Evolutionary conservation across 2,329 filamentous ascomycete genomes (phyloP).

Genomic region (Alternaria panax): DNA sequence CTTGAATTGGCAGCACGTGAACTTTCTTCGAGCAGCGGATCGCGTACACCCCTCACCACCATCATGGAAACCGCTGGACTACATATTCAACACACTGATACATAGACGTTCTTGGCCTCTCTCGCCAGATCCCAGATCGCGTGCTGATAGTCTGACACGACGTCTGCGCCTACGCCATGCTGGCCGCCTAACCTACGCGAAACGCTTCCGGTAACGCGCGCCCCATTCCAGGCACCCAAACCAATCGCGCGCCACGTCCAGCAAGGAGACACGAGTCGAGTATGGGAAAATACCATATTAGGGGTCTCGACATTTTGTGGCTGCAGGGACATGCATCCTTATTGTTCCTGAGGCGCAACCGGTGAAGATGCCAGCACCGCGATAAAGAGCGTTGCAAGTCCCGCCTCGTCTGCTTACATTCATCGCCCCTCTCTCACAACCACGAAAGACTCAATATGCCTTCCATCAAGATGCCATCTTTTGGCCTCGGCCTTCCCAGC

Average conservation of each 20-base stretch:
- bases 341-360: slow-evolving; percentile 23
- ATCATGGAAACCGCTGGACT: not conserved
- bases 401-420: not conserved
- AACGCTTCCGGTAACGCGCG: slow-evolving; percentile 24
- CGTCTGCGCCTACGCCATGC: slow-evolving; percentile 11
- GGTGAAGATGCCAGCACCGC: slow-evolving; percentile 25
- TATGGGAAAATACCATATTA: slow-evolving; percentile 16
- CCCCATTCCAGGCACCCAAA: slow-evolving; percentile 17
- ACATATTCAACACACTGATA: slow-evolving; percentile 3
- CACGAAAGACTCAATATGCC: not conserved
- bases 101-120: slow-evolving; percentile 10
- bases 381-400: slow-evolving; percentile 19
- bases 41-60: not conserved
- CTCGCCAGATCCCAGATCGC: not conserved
- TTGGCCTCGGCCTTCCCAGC: slow-evolving; percentile 3
- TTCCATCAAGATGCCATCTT: not conserved
- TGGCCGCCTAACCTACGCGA: slow-evolving; percentile 20
- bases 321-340: slow-evolving; percentile 8
- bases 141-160: slow-evolving; percentile 6
- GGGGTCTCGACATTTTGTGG: not conserved
- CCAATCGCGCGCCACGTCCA: slow-evolving; percentile 16
- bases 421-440: not conserved
- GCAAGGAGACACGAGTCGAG: slow-evolving; percentile 16
- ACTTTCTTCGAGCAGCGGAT: not conserved
- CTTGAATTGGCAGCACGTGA: slow-evolving; percentile 1